Percentiles rank a stretch among this genome's conserved stretches.
phyloP scores from a whole-genome alignment of 345 rosid genomes.

The Chamaenerion angustifolium region DNA sequence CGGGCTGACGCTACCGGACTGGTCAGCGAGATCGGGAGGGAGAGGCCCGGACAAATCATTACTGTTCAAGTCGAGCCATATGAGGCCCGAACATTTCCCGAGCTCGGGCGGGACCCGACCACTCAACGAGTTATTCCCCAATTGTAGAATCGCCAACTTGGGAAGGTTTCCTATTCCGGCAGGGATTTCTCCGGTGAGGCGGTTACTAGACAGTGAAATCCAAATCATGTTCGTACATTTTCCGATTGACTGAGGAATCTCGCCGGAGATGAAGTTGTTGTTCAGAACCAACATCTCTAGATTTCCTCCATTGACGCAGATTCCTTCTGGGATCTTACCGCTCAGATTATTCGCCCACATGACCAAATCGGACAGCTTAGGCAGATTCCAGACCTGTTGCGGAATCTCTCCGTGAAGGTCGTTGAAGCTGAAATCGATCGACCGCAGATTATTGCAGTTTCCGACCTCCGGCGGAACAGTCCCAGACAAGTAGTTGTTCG shows the following conservation, averaged over 20 bases:
- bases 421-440: conserved; percentile 88
- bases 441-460: conserved; percentile 49
- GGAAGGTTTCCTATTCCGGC: conserved; percentile 49
- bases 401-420: conserved; percentile 55
- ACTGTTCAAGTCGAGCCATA: conserved; percentile 95
- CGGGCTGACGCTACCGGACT: conserved; percentile 49
- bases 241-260: conserved; percentile 56
- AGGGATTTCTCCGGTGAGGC: conserved; percentile 61
- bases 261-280: conserved; percentile 65
- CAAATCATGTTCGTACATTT: conserved; percentile 75
- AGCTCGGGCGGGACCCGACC: conserved; percentile 66
- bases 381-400: conserved; percentile 49
- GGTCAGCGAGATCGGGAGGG: conserved; percentile 57
- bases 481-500: conserved; percentile 62
- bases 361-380: conserved; percentile 57
- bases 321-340: conserved; percentile 67
- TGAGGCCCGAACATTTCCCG: conserved; percentile 63
- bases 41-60: conserved; percentile 51
- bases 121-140: conserved; percentile 73
- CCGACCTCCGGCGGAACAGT: conserved; percentile 52
- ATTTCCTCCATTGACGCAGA: conserved; percentile 62
- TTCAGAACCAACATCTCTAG: conserved; percentile 76
- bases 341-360: conserved; percentile 91
- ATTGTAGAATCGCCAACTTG: conserved; percentile 63
- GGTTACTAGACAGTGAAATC: conserved; percentile 81